Evolutionary conservation across 2,329 filamentous ascomycete genomes (phyloP).

Genomic region (Arthrobotrys pseudoclavata): DNA sequence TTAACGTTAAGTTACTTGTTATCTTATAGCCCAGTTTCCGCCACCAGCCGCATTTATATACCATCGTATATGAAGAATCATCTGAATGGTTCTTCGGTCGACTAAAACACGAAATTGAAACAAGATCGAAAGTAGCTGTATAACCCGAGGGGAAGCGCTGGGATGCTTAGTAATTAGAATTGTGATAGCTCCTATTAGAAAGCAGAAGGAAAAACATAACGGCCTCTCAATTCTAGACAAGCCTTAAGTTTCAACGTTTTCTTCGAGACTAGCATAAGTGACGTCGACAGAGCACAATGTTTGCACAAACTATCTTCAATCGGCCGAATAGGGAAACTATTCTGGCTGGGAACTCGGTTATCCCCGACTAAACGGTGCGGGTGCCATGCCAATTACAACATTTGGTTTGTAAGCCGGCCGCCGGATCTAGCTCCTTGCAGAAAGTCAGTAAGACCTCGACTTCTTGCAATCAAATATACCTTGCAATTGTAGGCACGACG

Average conservation of each 20-base stretch:
- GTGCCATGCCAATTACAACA: conserved; percentile 6
- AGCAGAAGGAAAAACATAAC: not conserved
- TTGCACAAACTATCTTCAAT: conserved; percentile 8
- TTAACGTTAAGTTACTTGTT: conserved; percentile 7
- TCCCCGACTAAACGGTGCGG: conserved; percentile 7
- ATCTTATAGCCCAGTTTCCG: not conserved
- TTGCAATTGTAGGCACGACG: not conserved
- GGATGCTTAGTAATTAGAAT: conserved; percentile 2
- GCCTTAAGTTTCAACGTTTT: not conserved
- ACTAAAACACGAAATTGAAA: not conserved
- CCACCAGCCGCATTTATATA: not conserved
- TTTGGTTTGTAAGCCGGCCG: conserved; percentile 11
- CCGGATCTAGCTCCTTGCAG: not conserved
- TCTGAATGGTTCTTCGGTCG: not conserved
- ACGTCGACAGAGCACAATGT: conserved; percentile 13
- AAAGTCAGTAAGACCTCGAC: not conserved
- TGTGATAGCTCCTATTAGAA: not conserved
- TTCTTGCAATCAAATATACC: not conserved
- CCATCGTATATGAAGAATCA: not conserved
- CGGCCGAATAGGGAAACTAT: conserved; percentile 9
- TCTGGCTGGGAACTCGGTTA: not conserved
- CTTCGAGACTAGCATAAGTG: not conserved
- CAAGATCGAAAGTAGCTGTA: not conserved
- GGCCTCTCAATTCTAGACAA: not conserved
- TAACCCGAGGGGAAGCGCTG: not conserved